A percentile compares a stretch with the other conserved stretches of the same genome.
These are phyloP conservation scores for Conticribra weissflogii DNA, from an alignment of 108 stramenopile species.

Conservation along the genomic window DNA sequence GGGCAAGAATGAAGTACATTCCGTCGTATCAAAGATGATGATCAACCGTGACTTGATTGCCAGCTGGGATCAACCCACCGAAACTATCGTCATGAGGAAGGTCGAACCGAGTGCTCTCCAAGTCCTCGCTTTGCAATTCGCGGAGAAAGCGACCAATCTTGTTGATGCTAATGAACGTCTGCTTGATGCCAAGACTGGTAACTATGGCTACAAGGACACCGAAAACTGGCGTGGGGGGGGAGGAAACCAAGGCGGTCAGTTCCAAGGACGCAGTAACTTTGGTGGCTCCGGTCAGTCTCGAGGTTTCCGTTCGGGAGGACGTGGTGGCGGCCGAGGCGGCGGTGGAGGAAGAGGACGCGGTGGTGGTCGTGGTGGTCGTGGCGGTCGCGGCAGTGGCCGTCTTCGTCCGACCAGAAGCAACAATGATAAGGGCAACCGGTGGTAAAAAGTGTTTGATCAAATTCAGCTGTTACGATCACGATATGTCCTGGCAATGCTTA, in stretches of 20 bases:
- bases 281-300: constrained; percentile 23
- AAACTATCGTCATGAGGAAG: constrained; percentile 92
- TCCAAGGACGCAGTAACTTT: constrained; percentile 22
- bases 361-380: constrained; percentile 45
- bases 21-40: constrained; percentile 97
- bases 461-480: too few species aligned
- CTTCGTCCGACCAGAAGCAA: constrained; percentile 21
- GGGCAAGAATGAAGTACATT: constrained; percentile 87
- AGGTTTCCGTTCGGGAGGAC: constrained; percentile 43
- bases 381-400: constrained; percentile 36
- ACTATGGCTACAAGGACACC: constrained; percentile 74
- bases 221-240: constrained; percentile 65
- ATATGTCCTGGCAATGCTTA: too few species aligned
- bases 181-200: constrained; percentile 88
- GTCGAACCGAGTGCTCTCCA: constrained; percentile 90
- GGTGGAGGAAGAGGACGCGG: constrained; percentile 27
- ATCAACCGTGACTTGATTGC: constrained; percentile 95
- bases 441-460: too few species aligned
- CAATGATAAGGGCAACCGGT: constrained; percentile 29
- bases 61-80: constrained; percentile 98
- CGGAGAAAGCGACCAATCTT: constrained; percentile 88
- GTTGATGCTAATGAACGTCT: constrained; percentile 96
- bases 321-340: constrained; percentile 40
- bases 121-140: constrained; percentile 90
- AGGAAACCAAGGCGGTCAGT: constrained; percentile 46